Conservation (phyloP, 2,329 filamentous ascomycete species). For the Rutstroemia sydowiana region DNA sequence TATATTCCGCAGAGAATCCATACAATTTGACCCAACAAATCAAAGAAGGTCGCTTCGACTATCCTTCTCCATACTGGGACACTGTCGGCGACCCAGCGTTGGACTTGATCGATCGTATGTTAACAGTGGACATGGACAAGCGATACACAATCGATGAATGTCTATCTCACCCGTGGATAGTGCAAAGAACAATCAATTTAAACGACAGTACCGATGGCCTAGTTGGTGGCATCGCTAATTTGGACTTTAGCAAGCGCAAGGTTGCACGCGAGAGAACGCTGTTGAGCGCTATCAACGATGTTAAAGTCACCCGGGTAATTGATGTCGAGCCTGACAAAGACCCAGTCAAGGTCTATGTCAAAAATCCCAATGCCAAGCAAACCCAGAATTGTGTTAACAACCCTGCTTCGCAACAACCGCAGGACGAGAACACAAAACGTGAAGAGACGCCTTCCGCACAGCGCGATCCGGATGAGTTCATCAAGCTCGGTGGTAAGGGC, state of each 20-base stretch:
- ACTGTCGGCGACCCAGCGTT: constrained; percentile 77
- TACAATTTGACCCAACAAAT: constrained; percentile 86
- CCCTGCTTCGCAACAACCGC: constrained; percentile 11
- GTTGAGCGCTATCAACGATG: constrained; percentile 72
- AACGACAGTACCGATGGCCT: constrained; percentile 89
- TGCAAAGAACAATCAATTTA: constrained; percentile 49
- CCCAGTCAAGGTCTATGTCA: constrained; percentile 66
- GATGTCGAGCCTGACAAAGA: constrained; percentile 45
- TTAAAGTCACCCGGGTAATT: constrained; percentile 54
- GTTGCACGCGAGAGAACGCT: constrained; percentile 76
- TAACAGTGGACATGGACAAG: constrained; percentile 76
- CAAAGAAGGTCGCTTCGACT: constrained; percentile 81
- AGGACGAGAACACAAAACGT: constrained; percentile 31
- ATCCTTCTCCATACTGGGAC: constrained; percentile 95
- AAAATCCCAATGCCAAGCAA: constrained; percentile 48
- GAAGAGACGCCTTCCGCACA: constrained; percentile 62
- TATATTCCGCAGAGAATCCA: constrained; percentile 73
- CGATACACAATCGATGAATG: constrained; percentile 88
- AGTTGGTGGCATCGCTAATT: constrained; percentile 72
- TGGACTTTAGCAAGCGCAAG: constrained; percentile 81
- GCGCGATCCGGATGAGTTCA: constrained; percentile 68
- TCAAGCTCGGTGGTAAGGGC: constrained; percentile 76
- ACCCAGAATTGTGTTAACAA: constrained; percentile 39
- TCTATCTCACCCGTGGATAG: constrained; percentile 85
- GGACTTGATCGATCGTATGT: constrained; percentile 91